Evolutionary conservation across 2,329 filamentous ascomycete species (phyloP).

Genomic region (Cordyceps cateniannulata): DNA sequence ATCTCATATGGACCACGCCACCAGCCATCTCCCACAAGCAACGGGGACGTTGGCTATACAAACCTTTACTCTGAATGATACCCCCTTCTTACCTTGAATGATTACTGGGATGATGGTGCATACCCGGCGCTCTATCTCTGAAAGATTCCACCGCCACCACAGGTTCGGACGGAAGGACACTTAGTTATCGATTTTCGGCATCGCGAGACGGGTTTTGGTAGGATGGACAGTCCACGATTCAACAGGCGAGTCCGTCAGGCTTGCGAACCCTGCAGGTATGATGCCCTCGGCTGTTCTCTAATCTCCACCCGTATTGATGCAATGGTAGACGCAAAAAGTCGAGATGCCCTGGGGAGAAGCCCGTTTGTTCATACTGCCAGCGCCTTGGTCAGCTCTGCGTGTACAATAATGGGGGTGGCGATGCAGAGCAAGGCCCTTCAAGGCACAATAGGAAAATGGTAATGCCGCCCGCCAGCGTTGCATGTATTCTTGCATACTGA

Average conservation of each 20-base stretch:
- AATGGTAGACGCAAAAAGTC: conserved; percentile 41
- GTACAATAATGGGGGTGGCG: conserved; percentile 25
- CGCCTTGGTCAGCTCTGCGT: conserved; percentile 40
- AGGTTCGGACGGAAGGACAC: neutral
- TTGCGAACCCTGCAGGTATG: conserved; percentile 30
- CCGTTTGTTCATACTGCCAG: conserved; percentile 41
- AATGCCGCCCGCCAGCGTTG: neutral
- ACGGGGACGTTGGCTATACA: neutral
- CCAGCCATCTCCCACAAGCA: conserved; percentile 1
- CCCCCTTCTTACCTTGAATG: neutral
- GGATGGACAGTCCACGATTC: conserved; percentile 6
- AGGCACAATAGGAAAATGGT: conserved; percentile 18
- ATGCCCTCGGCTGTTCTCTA: neutral
- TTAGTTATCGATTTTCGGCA: neutral
- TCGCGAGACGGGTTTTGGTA: neutral
- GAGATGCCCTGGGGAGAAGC: conserved; percentile 43
- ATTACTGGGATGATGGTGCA: neutral
- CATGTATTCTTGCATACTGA: neutral
- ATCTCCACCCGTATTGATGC: neutral
- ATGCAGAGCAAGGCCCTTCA: conserved; percentile 6
- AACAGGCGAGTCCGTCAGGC: conserved; percentile 18
- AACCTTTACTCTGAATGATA: neutral
- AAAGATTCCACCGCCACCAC: neutral
- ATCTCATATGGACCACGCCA: neutral
- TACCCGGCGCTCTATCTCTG: neutral